phyloP scores from a whole-genome alignment of 495 filamentous ascomycete species.

The Neurospora intermedia region DNA sequence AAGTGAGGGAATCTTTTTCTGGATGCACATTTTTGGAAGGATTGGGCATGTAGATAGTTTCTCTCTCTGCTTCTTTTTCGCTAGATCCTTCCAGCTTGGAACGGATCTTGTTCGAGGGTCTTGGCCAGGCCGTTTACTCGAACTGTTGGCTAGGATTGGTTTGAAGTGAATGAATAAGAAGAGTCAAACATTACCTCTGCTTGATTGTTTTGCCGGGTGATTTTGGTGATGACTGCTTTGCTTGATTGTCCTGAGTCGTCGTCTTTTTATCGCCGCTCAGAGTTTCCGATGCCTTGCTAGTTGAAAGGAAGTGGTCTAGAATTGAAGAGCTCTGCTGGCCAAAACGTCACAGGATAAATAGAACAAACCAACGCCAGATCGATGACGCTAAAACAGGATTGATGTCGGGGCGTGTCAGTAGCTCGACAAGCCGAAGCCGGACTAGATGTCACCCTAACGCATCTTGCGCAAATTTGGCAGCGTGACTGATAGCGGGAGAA shows the following conservation, averaged over 20 bases:
- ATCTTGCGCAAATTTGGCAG: not conserved
- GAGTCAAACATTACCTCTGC: not conserved
- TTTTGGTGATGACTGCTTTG: not conserved
- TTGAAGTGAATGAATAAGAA: not conserved
- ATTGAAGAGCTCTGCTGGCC: not conserved
- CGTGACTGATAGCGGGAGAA: not conserved
- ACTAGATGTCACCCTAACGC: not conserved
- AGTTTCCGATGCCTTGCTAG: not conserved
- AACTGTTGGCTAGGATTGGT: not conserved
- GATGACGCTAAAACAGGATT: not conserved
- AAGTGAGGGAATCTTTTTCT: not conserved
- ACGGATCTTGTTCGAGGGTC: not conserved
- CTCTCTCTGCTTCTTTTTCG: not conserved
- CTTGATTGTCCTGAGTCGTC: not conserved
- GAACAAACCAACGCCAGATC: not conserved
- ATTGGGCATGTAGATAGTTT: not conserved
- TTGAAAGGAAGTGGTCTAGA: not conserved
- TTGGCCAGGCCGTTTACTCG: not conserved
- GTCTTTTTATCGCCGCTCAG: not conserved
- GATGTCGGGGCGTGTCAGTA: not conserved
- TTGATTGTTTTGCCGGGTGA: not conserved
- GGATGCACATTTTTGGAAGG: not conserved
- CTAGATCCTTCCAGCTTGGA: not conserved
- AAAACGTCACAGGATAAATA: not conserved
- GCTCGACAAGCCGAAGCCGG: not conserved